phyloP scores from a whole-genome alignment of 1,139 yeast species.

The Candida tunisiensis region DNA sequence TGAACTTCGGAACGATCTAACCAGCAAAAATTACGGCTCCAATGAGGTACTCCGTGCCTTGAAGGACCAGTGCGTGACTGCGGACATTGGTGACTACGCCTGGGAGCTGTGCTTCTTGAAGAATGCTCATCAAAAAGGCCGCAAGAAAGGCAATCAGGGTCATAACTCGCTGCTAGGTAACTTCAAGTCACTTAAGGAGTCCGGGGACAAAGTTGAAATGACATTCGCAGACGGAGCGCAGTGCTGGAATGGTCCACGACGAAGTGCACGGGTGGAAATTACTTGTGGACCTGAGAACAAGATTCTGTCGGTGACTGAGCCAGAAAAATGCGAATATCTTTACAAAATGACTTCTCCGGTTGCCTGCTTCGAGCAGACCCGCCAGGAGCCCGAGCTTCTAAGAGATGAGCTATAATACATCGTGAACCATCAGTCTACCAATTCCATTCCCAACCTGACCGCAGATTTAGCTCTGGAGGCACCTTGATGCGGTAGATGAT shows the following conservation, averaged over 20 bases:
- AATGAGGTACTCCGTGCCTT: constrained; percentile 48
- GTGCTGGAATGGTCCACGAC: constrained; percentile 92
- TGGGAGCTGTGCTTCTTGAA: constrained; percentile 49
- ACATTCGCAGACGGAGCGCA: constrained; percentile 49
- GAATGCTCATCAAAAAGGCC: constrained; percentile 38
- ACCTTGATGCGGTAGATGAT: too few species aligned
- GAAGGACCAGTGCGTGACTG: constrained; percentile 30
- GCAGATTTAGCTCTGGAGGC: too few species aligned
- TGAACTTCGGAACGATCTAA: constrained; percentile 3
- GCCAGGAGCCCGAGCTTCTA: not conserved
- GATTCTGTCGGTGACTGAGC: constrained; percentile 59
- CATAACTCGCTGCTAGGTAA: constrained; percentile 37
- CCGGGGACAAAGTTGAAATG: constrained; percentile 22
- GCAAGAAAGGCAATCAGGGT: too few species aligned
- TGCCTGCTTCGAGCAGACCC: constrained; percentile 5
- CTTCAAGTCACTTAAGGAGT: constrained; percentile 18
- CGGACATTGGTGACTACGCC: constrained; percentile 48
- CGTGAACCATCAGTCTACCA: too few species aligned
- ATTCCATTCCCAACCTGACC: too few species aligned
- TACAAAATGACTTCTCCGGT: constrained; percentile 23
- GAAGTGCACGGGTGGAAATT: constrained; percentile 51
- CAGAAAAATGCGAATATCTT: constrained; percentile 71
- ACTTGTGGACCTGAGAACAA: constrained; percentile 47
- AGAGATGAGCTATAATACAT: too few species aligned
- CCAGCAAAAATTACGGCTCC: constrained; percentile 34